Evolutionary conservation across 257 asterid genomes (phyloP), one percentile per base, ranked within the genome.

Genomic region (Primulina huaijiensis): DNA sequence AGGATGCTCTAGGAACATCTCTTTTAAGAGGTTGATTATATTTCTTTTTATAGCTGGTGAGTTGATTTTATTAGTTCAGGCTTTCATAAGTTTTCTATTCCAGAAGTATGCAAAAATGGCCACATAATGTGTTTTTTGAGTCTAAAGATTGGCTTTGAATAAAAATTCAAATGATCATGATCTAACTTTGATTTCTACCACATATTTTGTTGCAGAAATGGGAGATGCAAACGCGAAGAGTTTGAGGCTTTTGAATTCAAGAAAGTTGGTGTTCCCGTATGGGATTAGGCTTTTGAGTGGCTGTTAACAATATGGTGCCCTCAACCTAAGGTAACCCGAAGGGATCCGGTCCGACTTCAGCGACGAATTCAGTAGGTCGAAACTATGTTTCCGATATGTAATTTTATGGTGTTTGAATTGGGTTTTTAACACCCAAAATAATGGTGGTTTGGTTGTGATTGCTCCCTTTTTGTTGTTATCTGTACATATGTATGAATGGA

Each of bases 251-350:
- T 58, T 64, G 60, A 43, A 38, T 23, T 57, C 69, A 64, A 71
- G 75, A 43, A 53, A 70, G 73, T 71, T 75, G 78, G 82, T 78
- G 72, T 73, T 72, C 79, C 56, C 79, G 60, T 62, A 65, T 27
- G 86, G 86, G 84, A 75, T 72, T 60, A 71, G 81, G 89, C 76
- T 75, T 79, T 78, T 75, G 81, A 75, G 89, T 77, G 88, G 78
- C 77, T 77, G 72, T 60, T 68, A 69, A 72, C 40, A 60, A 79
- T 77, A 75, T 70, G 17, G 35, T 68, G 79, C 83, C 84, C 87
- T 74, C 84, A 72, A 66, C 88, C 89, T 25, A 80, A 82, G 80
- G 35, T 77, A 72, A 80, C 80, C 89, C 79, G 64, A 69, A 64
- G 72, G 72, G 40, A 61, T 34, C 38, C 6, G 33, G 34, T 79